A percentile compares a stretch with the other conserved stretches of the same genome.
Conservation (phyloP, 2,329 filamentous ascomycete genomes). For the Colletotrichum shisoi region DNA sequence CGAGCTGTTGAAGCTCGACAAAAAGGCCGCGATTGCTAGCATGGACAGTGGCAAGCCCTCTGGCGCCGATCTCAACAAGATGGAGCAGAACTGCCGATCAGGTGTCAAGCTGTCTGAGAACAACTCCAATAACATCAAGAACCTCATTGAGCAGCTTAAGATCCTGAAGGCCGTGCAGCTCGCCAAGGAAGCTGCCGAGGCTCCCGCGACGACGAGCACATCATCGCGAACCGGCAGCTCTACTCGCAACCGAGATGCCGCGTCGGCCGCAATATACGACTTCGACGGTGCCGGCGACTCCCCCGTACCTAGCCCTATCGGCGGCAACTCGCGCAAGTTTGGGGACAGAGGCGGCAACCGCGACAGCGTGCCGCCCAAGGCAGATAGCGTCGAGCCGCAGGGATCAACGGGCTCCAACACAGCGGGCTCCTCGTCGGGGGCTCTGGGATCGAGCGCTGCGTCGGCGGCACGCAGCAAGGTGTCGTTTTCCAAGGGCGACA, state of each 20-base stretch:
- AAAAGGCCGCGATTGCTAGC: conserved; percentile 52
- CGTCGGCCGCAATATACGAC: conserved; percentile 53
- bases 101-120: conserved; percentile 54
- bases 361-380: conserved; percentile 64
- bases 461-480: conserved; percentile 53
- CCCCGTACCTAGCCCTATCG: conserved; percentile 56
- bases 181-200: conserved; percentile 53
- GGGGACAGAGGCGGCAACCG: conserved; percentile 52
- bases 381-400: conserved; percentile 65
- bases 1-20: conserved; percentile 53
- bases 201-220: conserved; percentile 39
- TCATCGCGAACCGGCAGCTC: conserved; percentile 39
- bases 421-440: conserved; percentile 43
- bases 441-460: conserved; percentile 34
- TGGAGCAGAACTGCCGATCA: conserved; percentile 55
- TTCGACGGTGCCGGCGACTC: conserved; percentile 57
- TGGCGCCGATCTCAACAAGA: conserved; percentile 49
- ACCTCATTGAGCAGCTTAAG: conserved; percentile 54
- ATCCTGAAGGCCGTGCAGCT: conserved; percentile 54
- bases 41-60: conserved; percentile 46
- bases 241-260: conserved; percentile 36
- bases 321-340: conserved; percentile 46
- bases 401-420: conserved; percentile 51
- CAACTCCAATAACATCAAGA: conserved; percentile 50
- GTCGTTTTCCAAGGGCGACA: conserved; percentile 67